Base-by-base conservation (phyloP, 208 protist genomes). In the Trypanosoma lewisi region DNA sequence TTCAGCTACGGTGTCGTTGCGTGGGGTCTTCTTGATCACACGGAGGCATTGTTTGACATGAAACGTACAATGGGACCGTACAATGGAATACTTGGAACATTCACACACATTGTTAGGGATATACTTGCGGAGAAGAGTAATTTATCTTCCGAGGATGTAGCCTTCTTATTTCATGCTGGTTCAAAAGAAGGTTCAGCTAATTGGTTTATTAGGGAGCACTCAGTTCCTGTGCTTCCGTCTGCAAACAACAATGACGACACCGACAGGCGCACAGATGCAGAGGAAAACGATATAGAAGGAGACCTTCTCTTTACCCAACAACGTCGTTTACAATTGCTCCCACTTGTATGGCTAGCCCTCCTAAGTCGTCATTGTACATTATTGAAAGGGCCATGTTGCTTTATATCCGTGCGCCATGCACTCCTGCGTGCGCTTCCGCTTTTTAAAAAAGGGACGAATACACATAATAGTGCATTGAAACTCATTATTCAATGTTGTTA, bases 21-120 rank as follows among this genome's bases (percentile, higher is more conserved):
- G 31, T 94, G 87, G 84, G 82, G 78, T 21, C 71, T 94, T 53
- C 50, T 80, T 27, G 60, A 80, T 28, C 82, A 89, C 70, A 77
- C 62, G 5, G 65, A 70, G 4, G 52, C 67, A 0, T 64, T 89
- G 25, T 73, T 61, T 57, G 11, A 67, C 28, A 67, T 62, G 51
- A 39, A 45, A 28, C 49, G 52, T 23, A 81, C 66, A 11, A 56
- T 58, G 12, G 48, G 36, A 16, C 63, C 73, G 3, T 88, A 58
- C 53, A 50, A 64, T 30, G 57, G 59, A 1, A 66, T 91, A 33
- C 61, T 88, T 1, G 77, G 75, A 54, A 75, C 66, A 39, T 74
- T 86, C 57, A 68, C 77, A 0, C 70, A 68, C 21, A 56, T 85
- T 27, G 47, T 42, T 21, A n/a, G 23, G 27, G 47, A 56, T 25